phyloP scores from a whole-genome alignment of 2,329 filamentous ascomycete genomes.

The Dryadomyces sulphureus region DNA sequence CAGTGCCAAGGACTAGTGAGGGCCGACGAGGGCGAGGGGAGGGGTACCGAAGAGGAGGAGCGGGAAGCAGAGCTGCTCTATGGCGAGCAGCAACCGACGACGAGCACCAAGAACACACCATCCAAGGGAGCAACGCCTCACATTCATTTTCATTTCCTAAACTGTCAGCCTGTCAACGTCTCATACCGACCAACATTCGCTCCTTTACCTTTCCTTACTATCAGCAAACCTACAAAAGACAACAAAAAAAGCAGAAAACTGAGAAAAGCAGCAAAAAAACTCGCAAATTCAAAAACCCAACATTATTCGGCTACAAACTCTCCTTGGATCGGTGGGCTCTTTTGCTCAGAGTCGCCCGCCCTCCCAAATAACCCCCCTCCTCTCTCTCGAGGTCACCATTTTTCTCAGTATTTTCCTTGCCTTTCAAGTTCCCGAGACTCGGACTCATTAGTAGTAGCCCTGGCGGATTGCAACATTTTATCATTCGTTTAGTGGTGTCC shows the following conservation, averaged over 20 bases:
- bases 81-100: neutral
- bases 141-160: slow-evolving; percentile 8
- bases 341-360: neutral
- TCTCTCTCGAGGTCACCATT: neutral
- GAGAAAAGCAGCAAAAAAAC: slow-evolving; percentile 1
- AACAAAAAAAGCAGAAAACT: slow-evolving; percentile 5
- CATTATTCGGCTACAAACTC: no score
- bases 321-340: no score
- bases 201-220: slow-evolving; percentile 13
- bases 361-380: no score
- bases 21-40: neutral
- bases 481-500: neutral
- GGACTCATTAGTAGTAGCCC: neutral
- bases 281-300: neutral
- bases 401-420: neutral
- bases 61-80: no score
- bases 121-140: neutral
- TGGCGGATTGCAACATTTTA: neutral
- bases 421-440: neutral
- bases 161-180: neutral
- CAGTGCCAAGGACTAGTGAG: slow-evolving; percentile 25
- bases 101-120: neutral
- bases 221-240: neutral
- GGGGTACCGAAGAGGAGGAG: neutral
- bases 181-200: slow-evolving; percentile 16